These are phyloP conservation scores for Ascochyta lentis DNA, from an alignment of 2,329 filamentous ascomycete species.

Conservation along the genomic window DNA sequence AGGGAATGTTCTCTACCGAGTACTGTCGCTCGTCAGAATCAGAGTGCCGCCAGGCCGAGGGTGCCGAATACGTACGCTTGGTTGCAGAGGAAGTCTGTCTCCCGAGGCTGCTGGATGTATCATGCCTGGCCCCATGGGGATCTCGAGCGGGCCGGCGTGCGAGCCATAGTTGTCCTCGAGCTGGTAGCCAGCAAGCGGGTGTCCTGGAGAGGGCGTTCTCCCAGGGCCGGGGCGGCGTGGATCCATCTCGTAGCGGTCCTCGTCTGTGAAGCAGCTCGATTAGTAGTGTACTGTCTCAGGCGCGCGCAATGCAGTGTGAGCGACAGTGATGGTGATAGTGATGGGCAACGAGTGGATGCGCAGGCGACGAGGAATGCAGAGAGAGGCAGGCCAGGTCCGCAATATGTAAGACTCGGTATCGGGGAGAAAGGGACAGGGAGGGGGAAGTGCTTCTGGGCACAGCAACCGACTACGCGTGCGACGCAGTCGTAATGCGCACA, in stretches of 20 bases:
- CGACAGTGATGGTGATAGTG: neutral
- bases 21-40: slow-evolving; percentile 57
- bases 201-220: slow-evolving; percentile 75
- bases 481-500: slow-evolving; percentile 18
- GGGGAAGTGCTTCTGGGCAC: slow-evolving; percentile 22
- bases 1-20: slow-evolving; percentile 74
- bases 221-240: slow-evolving; percentile 54
- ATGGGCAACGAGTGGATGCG: slow-evolving; percentile 19
- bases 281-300: slow-evolving; percentile 31
- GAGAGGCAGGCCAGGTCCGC: slow-evolving; percentile 7
- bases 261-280: slow-evolving; percentile 27
- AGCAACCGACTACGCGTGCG: slow-evolving; percentile 17
- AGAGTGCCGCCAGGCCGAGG: neutral
- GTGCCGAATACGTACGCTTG: slow-evolving; percentile 68
- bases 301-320: slow-evolving; percentile 21
- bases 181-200: slow-evolving; percentile 79
- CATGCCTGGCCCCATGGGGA: slow-evolving; percentile 68
- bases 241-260: slow-evolving; percentile 54
- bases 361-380: slow-evolving; percentile 15
- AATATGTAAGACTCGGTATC: slow-evolving; percentile 5
- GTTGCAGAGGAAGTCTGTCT: slow-evolving; percentile 82
- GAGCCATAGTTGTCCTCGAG: slow-evolving; percentile 76
- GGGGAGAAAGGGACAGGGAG: slow-evolving; percentile 12
- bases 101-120: slow-evolving; percentile 62
- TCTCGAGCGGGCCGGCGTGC: slow-evolving; percentile 65